These are phyloP conservation scores for Prototheca wickerhamii DNA, from an alignment of 163 green algal genomes.

Conservation along the genomic window DNA sequence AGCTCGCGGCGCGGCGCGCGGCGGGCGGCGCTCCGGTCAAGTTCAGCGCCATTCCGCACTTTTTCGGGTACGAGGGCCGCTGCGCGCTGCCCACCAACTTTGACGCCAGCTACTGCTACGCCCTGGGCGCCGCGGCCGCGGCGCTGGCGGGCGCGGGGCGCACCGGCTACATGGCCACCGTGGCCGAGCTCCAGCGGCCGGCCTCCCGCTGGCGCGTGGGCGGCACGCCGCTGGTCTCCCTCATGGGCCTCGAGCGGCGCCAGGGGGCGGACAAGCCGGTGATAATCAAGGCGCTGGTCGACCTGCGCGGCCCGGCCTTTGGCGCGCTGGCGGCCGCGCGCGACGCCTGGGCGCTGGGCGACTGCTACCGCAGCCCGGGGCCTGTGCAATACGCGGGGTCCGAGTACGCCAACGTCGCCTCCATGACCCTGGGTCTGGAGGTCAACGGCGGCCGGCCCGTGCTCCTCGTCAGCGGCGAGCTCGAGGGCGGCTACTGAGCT, in stretches of 20 bases:
- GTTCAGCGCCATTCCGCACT: constrained; percentile 33
- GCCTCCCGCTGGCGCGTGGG: constrained; percentile 42
- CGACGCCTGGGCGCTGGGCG: constrained; percentile 25
- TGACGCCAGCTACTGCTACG: constrained; percentile 55
- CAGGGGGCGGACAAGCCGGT: constrained; percentile 48
- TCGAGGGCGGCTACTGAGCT: background rate
- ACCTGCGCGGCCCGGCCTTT: constrained; percentile 36
- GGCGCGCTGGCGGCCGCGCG: constrained; percentile 12
- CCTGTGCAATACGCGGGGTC: constrained; percentile 26
- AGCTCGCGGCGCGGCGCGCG: constrained; percentile 33
- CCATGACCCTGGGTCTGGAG: constrained; percentile 34
- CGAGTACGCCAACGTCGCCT: constrained; percentile 9
- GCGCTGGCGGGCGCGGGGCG: constrained; percentile 29
- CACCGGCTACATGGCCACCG: constrained; percentile 50
- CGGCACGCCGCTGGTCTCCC: constrained; percentile 43
- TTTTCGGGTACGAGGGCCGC: constrained; percentile 58
- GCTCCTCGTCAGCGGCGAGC: background rate
- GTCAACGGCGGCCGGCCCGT: constrained; percentile 22
- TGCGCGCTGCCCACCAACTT: constrained; percentile 60
- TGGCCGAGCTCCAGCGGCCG: constrained; percentile 21
- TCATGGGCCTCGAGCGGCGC: constrained; percentile 50
- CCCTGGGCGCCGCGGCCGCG: constrained; percentile 42
- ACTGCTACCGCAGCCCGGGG: constrained; percentile 33
- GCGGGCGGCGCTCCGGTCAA: constrained; percentile 27
- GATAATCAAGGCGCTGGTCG: constrained; percentile 48